Percentiles rank a stretch among this genome's conserved stretches.
phyloP scores from a whole-genome alignment of 306 rosid genomes.

The Quercus engelmannii region DNA sequence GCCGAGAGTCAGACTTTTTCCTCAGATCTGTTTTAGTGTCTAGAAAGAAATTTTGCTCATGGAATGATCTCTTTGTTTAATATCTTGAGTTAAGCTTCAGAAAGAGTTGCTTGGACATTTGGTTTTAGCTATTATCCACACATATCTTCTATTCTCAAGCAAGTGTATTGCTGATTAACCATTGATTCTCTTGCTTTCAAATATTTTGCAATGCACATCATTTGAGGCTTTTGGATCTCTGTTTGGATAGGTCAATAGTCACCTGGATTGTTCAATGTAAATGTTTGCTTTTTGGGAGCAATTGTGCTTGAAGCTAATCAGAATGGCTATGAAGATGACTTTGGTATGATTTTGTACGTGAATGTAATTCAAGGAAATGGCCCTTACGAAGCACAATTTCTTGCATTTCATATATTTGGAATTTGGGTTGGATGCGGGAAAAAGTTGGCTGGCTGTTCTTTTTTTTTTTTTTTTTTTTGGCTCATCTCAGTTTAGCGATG shows the following conservation, averaged over 20 bases:
- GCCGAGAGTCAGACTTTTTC: conserved; percentile 23
- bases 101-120: neutral
- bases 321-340: neutral
- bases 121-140: neutral
- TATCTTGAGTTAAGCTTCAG: neutral
- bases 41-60: neutral
- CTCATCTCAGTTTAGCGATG: neutral
- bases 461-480: too few relatives aligned
- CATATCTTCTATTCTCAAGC: neutral
- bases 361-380: neutral
- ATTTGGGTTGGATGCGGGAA: neutral
- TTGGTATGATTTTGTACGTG: neutral
- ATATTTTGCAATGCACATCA: neutral
- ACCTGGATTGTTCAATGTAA: neutral
- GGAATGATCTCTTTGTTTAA: neutral
- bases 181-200: neutral
- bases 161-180: neutral
- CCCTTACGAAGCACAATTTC: neutral
- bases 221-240: neutral
- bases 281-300: neutral
- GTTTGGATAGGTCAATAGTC: neutral
- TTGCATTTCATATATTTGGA: neutral
- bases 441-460: neutral
- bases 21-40: neutral
- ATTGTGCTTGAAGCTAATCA: neutral